A percentile compares a stretch with the other conserved stretches of the same genome.
Evolutionary conservation across 495 filamentous ascomycete genomes (phyloP).

Genomic region (Endocarpon pusillum): DNA sequence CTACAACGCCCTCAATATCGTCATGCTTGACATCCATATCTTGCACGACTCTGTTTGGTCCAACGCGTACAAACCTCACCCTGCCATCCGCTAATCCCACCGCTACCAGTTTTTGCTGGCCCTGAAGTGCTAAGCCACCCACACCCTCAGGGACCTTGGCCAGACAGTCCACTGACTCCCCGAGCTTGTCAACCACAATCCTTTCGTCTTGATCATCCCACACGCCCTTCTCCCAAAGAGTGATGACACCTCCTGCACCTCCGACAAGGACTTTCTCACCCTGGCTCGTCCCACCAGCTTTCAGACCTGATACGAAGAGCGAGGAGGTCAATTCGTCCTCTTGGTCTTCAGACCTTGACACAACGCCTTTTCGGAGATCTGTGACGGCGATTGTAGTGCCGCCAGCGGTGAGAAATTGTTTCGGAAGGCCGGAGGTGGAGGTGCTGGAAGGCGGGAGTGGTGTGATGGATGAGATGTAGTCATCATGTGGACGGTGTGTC

Average conservation of each 20-base stretch:
- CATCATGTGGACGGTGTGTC: slow-evolving; percentile 71
- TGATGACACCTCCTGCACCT: slow-evolving; percentile 60
- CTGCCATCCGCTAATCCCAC: slow-evolving; percentile 61
- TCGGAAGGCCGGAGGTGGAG: slow-evolving; percentile 68
- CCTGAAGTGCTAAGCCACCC: slow-evolving; percentile 19
- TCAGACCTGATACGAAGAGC: slow-evolving; percentile 49
- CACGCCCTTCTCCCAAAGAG: slow-evolving; percentile 79
- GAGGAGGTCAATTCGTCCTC: slow-evolving; percentile 81
- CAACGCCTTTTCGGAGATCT: slow-evolving; percentile 64
- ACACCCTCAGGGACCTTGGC: slow-evolving; percentile 46
- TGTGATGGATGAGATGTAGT: slow-evolving; percentile 82
- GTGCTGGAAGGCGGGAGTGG: slow-evolving; percentile 60
- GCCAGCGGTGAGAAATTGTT: slow-evolving; percentile 86
- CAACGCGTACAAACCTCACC: slow-evolving; percentile 37
- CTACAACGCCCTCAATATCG: slow-evolving; percentile 66
- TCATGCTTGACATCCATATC: slow-evolving; percentile 48
- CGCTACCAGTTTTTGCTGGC: slow-evolving; percentile 49
- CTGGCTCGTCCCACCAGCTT: slow-evolving; percentile 40
- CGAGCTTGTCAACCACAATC: slow-evolving; percentile 50
- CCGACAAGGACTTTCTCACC: slow-evolving; percentile 70
- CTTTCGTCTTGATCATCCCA: slow-evolving; percentile 94
- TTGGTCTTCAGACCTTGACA: slow-evolving; percentile 79
- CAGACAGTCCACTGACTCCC: slow-evolving; percentile 57
- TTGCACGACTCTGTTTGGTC: slow-evolving; percentile 24
- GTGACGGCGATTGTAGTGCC: slow-evolving; percentile 79